Conservation (phyloP, 2,329 filamentous ascomycete species). For the Colletotrichum sp. region DNA sequence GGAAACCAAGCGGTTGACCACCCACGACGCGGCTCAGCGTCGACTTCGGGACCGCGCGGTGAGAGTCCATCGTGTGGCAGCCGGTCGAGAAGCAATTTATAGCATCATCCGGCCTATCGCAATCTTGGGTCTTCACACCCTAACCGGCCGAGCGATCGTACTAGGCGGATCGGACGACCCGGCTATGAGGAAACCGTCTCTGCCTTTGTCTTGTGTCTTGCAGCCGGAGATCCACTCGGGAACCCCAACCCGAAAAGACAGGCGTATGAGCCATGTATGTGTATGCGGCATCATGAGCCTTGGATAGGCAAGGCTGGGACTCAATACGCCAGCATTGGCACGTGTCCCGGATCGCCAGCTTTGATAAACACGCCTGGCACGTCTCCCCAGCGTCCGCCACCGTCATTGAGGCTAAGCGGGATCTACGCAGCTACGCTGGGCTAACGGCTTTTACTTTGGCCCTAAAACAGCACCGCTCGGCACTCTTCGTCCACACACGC, state of each 20-base stretch:
- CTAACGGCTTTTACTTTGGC: conserved; percentile 15
- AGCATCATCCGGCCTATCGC: neutral
- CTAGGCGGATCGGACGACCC: neutral
- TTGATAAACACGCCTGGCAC: neutral
- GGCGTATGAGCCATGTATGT: neutral
- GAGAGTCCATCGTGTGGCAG: conserved; percentile 7
- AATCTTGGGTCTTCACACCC: neutral
- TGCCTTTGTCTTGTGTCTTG: neutral
- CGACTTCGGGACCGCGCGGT: neutral
- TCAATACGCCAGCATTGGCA: neutral
- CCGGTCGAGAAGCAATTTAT: conserved; percentile 7
- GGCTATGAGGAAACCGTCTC: neutral
- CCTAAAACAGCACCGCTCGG: conserved; percentile 19
- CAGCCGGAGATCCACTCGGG: neutral
- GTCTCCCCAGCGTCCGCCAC: conserved; percentile 3
- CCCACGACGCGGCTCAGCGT: neutral
- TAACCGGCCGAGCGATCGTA: conserved; percentile 1
- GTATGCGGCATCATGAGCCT: neutral
- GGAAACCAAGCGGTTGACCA: neutral
- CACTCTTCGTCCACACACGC: neutral
- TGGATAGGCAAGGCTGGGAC: neutral
- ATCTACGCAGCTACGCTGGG: conserved; percentile 15
- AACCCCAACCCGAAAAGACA: neutral
- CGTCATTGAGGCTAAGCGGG: conserved; percentile 3
- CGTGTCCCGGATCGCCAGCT: conserved; percentile 3